Base-by-base conservation (phyloP, 1,139 yeast species). In the Casaregolazyma lundiana region DNA sequence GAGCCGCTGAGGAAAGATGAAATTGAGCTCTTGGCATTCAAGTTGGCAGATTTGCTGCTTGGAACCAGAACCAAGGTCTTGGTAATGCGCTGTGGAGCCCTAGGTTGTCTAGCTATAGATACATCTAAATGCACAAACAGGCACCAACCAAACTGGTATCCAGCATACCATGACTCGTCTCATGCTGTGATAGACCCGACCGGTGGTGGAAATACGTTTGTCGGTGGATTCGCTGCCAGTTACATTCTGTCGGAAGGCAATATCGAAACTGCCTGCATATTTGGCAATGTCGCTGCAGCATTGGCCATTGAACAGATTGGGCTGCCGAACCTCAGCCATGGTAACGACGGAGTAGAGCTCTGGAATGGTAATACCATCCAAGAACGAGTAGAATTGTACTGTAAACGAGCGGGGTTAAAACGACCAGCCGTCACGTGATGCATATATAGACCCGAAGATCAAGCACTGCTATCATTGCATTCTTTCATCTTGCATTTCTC, bases 191-290 rank as follows among this genome's bases (percentile, higher is more conserved):
- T 80, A 2, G 97, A 90, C 62, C 96, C 95, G 0, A 90, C 97
- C 0, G 97, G 97, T 0, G 96, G 95, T 2, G 97, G 97, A 0
- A 90, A 90, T 61, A 73, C 94, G 0, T 89, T 84, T 63, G 78
- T 92, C 49, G 97, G 97, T 0, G 95, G 84, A 0, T 79, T 86
- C 57, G 75, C 83, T 9, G 70, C 82, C 4, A 94, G 82, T 0
- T 77, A 75, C 52, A 59, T 81, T 4, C 48, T 39, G 50, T 40
- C 53, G 26, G 51, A 58, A 1, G 70, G 74, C 0, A 77, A 84
- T 60, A 69, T 84, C 69, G 59, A 65, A 0, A 59, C 69, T 2
- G 88, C 82, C 0, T 81, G 83, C 2, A 67, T 84, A 0, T 78
- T 78, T 58, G 97, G 90, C 0, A 84, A 79, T 50, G 68, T 89